phyloP scores from a whole-genome alignment of 2,329 filamentous ascomycete species.

The Didymella pinodella region DNA sequence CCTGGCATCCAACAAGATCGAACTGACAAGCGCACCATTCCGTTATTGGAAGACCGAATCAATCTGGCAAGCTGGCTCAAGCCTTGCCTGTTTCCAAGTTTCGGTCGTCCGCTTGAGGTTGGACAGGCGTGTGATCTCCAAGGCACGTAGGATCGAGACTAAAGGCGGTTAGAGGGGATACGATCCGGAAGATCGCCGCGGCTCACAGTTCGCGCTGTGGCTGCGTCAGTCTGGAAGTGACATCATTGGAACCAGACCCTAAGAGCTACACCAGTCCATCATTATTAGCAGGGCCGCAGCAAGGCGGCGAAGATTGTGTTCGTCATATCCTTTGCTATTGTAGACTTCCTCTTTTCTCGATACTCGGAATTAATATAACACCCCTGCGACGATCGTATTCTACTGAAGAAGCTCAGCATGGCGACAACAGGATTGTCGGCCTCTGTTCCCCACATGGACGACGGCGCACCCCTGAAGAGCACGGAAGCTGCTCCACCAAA shows the following conservation, averaged over 20 bases:
- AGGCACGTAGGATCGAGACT: conserved; percentile 17
- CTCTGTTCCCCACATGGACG: conserved; percentile 32
- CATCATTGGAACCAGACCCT: conserved; percentile 21
- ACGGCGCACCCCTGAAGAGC: conserved; percentile 31
- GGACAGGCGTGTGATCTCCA: conserved; percentile 17
- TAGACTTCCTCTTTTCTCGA: conserved; percentile 6
- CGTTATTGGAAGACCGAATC: not conserved
- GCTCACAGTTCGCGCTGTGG: conserved; percentile 20
- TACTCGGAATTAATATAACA: not conserved
- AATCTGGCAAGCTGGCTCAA: not conserved
- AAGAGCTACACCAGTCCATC: conserved; percentile 20
- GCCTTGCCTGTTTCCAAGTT: conserved; percentile 11
- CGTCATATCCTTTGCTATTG: conserved; percentile 17
- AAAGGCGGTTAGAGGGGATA: conserved; percentile 17
- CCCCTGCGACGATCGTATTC: conserved; percentile 18
- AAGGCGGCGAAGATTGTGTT: conserved; percentile 14
- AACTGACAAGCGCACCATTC: not conserved
- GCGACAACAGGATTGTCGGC: conserved; percentile 36
- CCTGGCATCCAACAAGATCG: not conserved
- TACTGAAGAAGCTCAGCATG: conserved; percentile 30
- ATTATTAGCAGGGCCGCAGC: conserved; percentile 21
- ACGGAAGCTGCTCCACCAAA: conserved; percentile 33
- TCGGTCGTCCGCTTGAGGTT: conserved; percentile 14
- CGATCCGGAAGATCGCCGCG: conserved; percentile 21
- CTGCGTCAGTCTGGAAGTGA: conserved; percentile 19